These are phyloP conservation scores for Gryganskiella cystojenkinii DNA, from an alignment of 192 early-diverging fungal species.

Conservation along the genomic window DNA sequence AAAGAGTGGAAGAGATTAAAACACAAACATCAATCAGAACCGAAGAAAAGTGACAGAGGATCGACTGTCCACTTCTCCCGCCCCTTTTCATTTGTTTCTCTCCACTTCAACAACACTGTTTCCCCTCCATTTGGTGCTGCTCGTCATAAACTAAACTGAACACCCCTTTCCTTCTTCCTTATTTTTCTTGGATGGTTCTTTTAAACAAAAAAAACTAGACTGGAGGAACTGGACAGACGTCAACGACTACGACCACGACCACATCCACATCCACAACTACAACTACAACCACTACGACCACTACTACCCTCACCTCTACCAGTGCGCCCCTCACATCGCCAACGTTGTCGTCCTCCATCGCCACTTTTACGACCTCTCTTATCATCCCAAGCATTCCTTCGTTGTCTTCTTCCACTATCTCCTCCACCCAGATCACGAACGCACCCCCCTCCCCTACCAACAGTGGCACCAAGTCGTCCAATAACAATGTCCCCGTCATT, in stretches of 20 bases:
- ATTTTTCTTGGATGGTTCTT: no score
- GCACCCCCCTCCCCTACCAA: neutral
- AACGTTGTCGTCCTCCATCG: neutral
- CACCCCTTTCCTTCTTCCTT: neutral
- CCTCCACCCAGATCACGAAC: neutral
- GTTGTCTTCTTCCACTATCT: neutral
- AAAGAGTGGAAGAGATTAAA: no score
- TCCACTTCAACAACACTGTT: no score
- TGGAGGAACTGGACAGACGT: neutral
- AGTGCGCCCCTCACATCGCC: neutral
- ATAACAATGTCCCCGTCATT: constrained; percentile 36
- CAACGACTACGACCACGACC: neutral
- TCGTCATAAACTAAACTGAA: no score
- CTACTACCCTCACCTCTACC: neutral
- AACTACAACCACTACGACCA: neutral
- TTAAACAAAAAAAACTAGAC: neutral
- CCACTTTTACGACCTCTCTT: neutral
- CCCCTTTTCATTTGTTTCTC: no score
- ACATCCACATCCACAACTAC: neutral
- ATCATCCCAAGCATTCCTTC: neutral
- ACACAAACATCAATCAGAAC: no score
- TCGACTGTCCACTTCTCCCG: no score
- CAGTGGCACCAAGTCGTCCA: neutral
- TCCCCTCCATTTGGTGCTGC: no score
- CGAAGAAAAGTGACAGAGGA: no score